phyloP scores from a whole-genome alignment of 1,139 yeast species.

The Geotrichum cucujoidarum region DNA sequence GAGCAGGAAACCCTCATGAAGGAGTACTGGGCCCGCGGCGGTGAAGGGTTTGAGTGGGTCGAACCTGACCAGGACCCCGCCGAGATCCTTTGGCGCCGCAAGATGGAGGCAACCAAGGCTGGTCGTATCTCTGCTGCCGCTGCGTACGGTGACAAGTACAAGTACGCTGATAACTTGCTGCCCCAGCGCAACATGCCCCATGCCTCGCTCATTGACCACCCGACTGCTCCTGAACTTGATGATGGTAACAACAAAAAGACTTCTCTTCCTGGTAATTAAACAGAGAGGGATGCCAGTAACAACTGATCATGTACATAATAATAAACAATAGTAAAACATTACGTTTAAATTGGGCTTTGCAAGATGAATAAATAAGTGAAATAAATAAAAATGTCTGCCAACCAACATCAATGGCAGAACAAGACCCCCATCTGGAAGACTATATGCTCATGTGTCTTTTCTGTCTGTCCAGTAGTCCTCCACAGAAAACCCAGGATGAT shows the following conservation, averaged over 20 bases:
- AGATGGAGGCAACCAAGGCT: conserved; percentile 17
- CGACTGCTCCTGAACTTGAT: conserved; percentile 14
- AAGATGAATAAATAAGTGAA: background rate
- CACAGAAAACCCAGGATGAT: conserved; percentile 31
- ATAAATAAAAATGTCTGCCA: background rate
- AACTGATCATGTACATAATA: background rate
- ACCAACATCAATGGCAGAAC: background rate
- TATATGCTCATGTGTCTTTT: too few relatives aligned
- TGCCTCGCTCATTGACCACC: conserved; percentile 30
- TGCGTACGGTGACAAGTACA: conserved; percentile 21
- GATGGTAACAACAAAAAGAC: background rate
- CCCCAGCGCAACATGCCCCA: conserved; percentile 26
- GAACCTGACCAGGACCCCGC: conserved; percentile 81
- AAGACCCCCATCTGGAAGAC: too few relatives aligned
- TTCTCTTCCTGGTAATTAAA: conserved; percentile 1
- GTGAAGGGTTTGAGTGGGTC: conserved; percentile 73
- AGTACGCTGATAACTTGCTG: conserved; percentile 29
- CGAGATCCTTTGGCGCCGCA: conserved; percentile 33
- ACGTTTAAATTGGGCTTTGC: background rate
- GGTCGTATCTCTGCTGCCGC: conserved; percentile 13
- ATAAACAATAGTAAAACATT: too few relatives aligned
- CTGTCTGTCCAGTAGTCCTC: conserved; percentile 36
- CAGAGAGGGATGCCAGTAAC: background rate
- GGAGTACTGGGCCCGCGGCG: conserved; percentile 74
- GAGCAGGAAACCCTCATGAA: conserved; percentile 57